Conservation (phyloP, 2,329 filamentous ascomycete genomes). For the Chalaropsis thielavioides region DNA sequence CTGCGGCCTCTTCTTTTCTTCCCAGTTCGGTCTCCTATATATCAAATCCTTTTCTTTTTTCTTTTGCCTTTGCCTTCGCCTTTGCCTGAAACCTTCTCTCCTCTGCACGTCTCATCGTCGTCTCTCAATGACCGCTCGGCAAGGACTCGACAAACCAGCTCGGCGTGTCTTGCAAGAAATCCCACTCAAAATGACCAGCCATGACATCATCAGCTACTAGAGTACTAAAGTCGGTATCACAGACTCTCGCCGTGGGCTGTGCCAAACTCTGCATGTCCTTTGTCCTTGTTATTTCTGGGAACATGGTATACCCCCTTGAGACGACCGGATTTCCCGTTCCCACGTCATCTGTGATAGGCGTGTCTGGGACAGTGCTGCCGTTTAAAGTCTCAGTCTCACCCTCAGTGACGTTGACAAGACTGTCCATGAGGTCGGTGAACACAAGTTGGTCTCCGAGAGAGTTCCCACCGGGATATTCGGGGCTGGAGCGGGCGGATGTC, state of each 20-base stretch:
- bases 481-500: constrained; percentile 19
- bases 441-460: background rate
- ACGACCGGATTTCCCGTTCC: background rate
- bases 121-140: background rate
- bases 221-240: constrained; percentile 1
- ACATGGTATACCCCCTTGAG: background rate
- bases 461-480: background rate
- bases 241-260: background rate
- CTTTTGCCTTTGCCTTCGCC: background rate
- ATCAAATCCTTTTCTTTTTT: too few species aligned
- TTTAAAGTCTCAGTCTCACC: background rate
- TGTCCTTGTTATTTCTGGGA: background rate
- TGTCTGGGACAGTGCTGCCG: background rate
- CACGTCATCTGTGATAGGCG: background rate
- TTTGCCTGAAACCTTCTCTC: background rate
- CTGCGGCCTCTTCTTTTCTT: background rate
- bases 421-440: constrained; percentile 9
- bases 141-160: background rate
- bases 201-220: constrained; percentile 16
- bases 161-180: background rate
- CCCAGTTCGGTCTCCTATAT: background rate
- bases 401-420: background rate
- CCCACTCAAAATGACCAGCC: constrained; percentile 2
- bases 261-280: background rate
- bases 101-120: background rate